These are phyloP conservation scores for Candida vartiovaarae DNA, from an alignment of 805 yeast genomes.

Conservation along the genomic window DNA sequence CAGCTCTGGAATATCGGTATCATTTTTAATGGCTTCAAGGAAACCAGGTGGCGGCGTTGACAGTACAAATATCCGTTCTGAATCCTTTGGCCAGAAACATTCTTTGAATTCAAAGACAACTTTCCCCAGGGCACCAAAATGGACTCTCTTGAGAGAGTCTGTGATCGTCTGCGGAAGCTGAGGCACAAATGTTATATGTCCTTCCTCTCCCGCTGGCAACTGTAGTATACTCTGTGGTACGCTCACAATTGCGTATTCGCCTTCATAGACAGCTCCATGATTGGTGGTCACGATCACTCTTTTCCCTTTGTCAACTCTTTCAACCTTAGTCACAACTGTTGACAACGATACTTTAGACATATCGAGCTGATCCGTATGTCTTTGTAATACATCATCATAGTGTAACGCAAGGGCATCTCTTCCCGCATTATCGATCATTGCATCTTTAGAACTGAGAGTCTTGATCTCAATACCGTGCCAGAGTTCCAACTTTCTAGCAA, in stretches of 20 bases:
- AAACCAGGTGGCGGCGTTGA: slow-evolving; percentile 29
- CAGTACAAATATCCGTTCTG: slow-evolving; percentile 43
- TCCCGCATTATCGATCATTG: slow-evolving; percentile 68
- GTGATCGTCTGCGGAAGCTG: slow-evolving; percentile 39
- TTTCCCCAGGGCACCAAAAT: slow-evolving; percentile 68
- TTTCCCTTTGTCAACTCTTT: slow-evolving; percentile 23
- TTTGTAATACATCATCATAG: slow-evolving; percentile 44
- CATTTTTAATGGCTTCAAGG: slow-evolving; percentile 7
- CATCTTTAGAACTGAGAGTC: slow-evolving; percentile 57
- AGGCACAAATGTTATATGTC: slow-evolving; percentile 51
- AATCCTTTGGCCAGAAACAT: slow-evolving; percentile 51
- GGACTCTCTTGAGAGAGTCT: slow-evolving; percentile 39
- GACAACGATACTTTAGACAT: slow-evolving; percentile 30
- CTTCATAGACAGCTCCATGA: slow-evolving; percentile 26
- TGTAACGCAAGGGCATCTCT: slow-evolving; percentile 63
- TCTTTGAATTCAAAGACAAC: slow-evolving; percentile 59
- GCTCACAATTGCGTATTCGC: slow-evolving; percentile 62
- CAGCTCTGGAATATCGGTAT: slow-evolving; percentile 2
- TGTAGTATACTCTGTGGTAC: slow-evolving; percentile 71
- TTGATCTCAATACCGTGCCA: slow-evolving; percentile 79
- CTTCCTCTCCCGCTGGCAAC: slow-evolving; percentile 28
- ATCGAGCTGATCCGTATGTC: slow-evolving; percentile 36
- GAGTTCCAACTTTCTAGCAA: slow-evolving; percentile 54
- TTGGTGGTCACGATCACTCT: slow-evolving; percentile 22
- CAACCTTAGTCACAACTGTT: slow-evolving; percentile 35